A percentile compares a stretch with the other conserved stretches of the same genome.
phyloP scores from a whole-genome alignment of 2,329 filamentous ascomycete species.

The Cercospora sojina region DNA sequence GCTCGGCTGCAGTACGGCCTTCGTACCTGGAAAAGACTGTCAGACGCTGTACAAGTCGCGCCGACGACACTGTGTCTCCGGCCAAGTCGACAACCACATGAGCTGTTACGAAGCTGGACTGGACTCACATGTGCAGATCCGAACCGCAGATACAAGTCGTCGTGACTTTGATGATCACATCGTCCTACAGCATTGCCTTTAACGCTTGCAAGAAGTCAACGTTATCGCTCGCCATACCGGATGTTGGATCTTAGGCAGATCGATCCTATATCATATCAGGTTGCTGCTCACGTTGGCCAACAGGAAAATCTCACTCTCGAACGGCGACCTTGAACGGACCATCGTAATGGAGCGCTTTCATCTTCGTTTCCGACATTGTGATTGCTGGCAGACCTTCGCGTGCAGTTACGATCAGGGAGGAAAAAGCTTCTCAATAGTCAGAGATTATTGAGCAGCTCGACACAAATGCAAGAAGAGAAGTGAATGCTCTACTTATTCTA shows the following conservation, averaged over 20 bases:
- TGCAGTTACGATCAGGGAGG: neutral
- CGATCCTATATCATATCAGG: neutral
- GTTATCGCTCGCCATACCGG: slow-evolving; percentile 37
- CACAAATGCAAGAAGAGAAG: neutral
- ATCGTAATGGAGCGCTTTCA: slow-evolving; percentile 65
- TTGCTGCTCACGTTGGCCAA: slow-evolving; percentile 32
- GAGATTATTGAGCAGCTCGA: neutral
- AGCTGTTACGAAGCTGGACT: slow-evolving; percentile 1
- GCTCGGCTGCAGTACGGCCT: slow-evolving; percentile 61
- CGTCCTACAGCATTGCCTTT: slow-evolving; percentile 45
- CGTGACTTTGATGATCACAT: slow-evolving; percentile 64
- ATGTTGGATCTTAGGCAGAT: slow-evolving; percentile 57
- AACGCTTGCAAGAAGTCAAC: neutral
- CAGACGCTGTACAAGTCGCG: slow-evolving; percentile 21
- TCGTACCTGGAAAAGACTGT: slow-evolving; percentile 48
- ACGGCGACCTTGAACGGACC: slow-evolving; percentile 62
- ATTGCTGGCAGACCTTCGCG: too few species aligned
- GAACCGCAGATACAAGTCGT: slow-evolving; percentile 52
- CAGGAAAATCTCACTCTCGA: slow-evolving; percentile 44
- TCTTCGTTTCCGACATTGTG: slow-evolving; percentile 34
- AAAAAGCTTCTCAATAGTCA: neutral
- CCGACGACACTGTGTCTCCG: slow-evolving; percentile 26
- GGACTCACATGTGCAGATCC: slow-evolving; percentile 35
- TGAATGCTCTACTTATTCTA: neutral
- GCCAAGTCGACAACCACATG: slow-evolving; percentile 53